Evolutionary conservation across 257 asterid genomes (phyloP), one percentile per base, ranked within the genome.

Genomic region (Gentiana dahurica): DNA sequence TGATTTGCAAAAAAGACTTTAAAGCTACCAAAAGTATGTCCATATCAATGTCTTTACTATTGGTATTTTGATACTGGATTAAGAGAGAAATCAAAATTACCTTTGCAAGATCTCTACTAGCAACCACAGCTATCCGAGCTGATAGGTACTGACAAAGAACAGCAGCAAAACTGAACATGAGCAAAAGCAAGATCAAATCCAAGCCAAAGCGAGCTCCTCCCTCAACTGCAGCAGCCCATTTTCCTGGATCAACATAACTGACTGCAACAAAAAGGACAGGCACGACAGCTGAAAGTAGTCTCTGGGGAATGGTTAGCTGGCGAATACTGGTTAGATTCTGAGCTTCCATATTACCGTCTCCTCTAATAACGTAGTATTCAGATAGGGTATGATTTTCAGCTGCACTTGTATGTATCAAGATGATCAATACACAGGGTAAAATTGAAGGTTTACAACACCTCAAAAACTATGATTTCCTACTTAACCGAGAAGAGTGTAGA

Each of bases 161-260:
- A 36, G 97, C 95, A 43, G 79, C 80, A 60, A 73, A 67, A 64
- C 79, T 88, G 61, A 88, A 77, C 43, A 77, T 46, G 54, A 92
- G 83, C 71, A 83, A 65, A 43, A 79, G 71, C 12, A 76, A 67
- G 59, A 73, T 72, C 70, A 85, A 67, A 70, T 92, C 97, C 68
- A 65, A 67, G 43, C 99, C 99, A 57, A 83, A 79, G 43, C 82
- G 93, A 47, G 95, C 85, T 41, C 99, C 99, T 12, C 95, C 95
- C 70, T 92, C 99, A 51, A 88, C 77, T 60, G 85, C 72, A 59
- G 86, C 85, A 38, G 94, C 94, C 97, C 95, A 92, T 74, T 92
- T 92, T 64, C 99, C 99, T 63, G 99, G 99, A 69, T 85, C 99
- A 45, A 92, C 77, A 75, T 92, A 88, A 79, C 95, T 76, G 53